Conservation (phyloP, 1,284 basidiomycete genomes). For the Cryptococcus sp. region DNA sequence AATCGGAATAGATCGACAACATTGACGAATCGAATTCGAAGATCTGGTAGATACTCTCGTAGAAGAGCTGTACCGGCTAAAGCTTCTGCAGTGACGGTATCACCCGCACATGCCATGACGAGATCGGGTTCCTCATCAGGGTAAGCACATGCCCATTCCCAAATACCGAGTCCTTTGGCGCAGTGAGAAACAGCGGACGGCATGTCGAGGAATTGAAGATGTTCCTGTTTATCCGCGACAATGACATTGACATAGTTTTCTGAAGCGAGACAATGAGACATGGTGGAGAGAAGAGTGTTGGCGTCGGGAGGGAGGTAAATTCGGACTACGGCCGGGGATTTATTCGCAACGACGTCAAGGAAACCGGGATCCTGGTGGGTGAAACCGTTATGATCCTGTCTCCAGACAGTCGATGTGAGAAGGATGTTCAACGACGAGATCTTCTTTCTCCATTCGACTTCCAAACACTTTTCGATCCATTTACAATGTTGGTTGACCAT, state of each 20-base stretch:
- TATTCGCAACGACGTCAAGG: conserved; percentile 22
- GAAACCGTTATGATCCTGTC: conserved; percentile 61
- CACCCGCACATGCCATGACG: conserved; percentile 49
- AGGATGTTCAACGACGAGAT: conserved; percentile 70
- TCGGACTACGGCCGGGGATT: conserved; percentile 64
- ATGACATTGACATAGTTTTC: conserved; percentile 54
- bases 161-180: conserved; percentile 58
- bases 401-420: conserved; percentile 56
- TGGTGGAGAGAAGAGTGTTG: conserved; percentile 68
- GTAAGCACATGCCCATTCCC: conserved; percentile 49
- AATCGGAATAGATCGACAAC: conserved; percentile 73
- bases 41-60: conserved; percentile 60
- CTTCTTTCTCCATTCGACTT: conserved; percentile 68
- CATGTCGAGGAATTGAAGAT: conserved; percentile 34
- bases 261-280: conserved; percentile 72
- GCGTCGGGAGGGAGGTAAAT: conserved; percentile 84
- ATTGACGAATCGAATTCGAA: conserved; percentile 76
- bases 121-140: conserved; percentile 50
- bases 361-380: conserved; percentile 76
- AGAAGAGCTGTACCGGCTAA: conserved; percentile 65
- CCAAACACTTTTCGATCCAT: conserved; percentile 71
- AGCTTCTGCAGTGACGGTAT: conserved; percentile 50
- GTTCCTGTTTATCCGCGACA: conserved; percentile 24
- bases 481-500: conserved; percentile 65
- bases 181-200: conserved; percentile 65